Conservation (phyloP, 345 rosid species). For the Eucalyptus pauciflora region DNA sequence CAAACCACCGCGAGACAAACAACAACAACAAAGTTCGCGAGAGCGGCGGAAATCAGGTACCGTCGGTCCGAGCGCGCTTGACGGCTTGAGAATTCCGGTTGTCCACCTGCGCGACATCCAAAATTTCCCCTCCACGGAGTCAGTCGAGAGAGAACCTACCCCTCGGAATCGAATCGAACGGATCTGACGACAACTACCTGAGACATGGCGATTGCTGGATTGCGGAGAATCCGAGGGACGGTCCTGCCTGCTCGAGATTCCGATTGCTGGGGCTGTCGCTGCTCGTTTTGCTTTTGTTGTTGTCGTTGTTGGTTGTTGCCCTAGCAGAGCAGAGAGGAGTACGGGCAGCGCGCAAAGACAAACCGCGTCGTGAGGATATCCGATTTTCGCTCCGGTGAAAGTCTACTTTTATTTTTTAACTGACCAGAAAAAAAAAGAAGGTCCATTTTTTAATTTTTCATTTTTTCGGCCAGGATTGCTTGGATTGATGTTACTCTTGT, state of each 20-base stretch:
- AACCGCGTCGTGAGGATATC: not conserved
- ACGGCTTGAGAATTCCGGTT: conserved; percentile 92
- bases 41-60: conserved; percentile 16
- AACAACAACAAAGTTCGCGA: not conserved
- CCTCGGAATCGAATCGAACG: not conserved
- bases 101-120: conserved; percentile 52
- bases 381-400: not conserved
- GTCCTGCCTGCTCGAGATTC: not conserved
- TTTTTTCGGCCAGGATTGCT: not conserved
- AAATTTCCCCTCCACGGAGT: not conserved
- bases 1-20: not conserved
- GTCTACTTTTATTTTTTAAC: not conserved
- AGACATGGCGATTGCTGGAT: conserved; percentile 18
- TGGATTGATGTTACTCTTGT: not conserved
- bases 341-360: not conserved
- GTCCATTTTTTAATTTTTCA: not conserved
- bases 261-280: not conserved
- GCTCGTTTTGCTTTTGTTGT: not conserved
- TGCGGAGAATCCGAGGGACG: not conserved
- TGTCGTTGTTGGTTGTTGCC: not conserved
- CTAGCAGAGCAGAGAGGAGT: not conserved
- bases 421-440: not conserved
- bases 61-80: conserved; percentile 98
- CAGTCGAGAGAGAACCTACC: not conserved
- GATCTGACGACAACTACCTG: conserved; percentile 12